phyloP scores from a whole-genome alignment of 139 green algal species.

The Trebouxia sp. region DNA sequence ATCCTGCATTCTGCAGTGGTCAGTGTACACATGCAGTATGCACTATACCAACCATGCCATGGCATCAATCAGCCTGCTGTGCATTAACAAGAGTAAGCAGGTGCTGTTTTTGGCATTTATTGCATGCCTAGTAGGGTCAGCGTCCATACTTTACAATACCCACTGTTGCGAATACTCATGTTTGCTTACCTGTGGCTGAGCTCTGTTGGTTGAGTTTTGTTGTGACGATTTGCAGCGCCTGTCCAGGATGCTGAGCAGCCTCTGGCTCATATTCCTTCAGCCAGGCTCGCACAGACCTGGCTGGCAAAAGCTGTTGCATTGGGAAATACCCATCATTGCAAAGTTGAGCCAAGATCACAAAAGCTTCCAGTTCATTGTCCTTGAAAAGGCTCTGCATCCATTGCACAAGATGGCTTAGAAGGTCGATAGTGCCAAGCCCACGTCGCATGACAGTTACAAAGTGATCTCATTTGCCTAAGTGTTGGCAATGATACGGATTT shows the following conservation, averaged over 20 bases:
- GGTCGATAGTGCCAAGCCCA: no score
- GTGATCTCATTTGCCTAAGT: no score
- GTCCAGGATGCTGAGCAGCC: background rate
- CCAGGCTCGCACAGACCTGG: background rate
- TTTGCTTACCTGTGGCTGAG: background rate
- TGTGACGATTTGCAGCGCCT: background rate
- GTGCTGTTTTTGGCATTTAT: background rate
- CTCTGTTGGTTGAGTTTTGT: background rate
- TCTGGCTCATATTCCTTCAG: background rate
- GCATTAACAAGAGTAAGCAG: background rate
- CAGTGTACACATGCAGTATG: no score
- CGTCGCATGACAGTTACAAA: no score
- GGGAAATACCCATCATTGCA: slow-evolving; percentile 17
- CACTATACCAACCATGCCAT: no score
- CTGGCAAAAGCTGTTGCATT: background rate
- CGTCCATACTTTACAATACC: background rate
- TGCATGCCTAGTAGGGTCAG: background rate
- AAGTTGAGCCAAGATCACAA: slow-evolving; percentile 4
- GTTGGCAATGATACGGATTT: no score
- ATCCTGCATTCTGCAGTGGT: no score
- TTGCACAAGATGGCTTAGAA: no score
- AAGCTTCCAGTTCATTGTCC: slow-evolving; percentile 25
- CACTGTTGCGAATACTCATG: background rate
- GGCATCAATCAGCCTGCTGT: background rate
- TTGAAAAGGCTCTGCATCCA: slow-evolving; percentile 1